These are phyloP conservation scores for Hyaloscypha finlandica DNA, from an alignment of 495 filamentous ascomycete genomes.

Conservation along the genomic window DNA sequence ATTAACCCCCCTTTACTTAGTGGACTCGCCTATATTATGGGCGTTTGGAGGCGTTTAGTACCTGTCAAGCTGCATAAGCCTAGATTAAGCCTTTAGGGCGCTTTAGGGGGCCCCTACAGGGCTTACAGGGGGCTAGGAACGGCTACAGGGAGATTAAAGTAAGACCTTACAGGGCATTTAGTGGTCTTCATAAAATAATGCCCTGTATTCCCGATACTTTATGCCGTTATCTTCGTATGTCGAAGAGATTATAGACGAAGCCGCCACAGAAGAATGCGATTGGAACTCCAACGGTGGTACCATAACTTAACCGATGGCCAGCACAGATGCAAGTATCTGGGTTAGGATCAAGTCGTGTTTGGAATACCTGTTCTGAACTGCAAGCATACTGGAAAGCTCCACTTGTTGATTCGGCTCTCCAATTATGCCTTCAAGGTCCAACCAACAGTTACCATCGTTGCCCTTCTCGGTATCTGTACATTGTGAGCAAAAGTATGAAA, in stretches of 20 bases:
- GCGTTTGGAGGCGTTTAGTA: too few species aligned
- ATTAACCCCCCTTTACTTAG: too few species aligned
- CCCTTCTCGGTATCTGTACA: background rate
- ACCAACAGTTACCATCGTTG: background rate
- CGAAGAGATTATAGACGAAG: conserved; percentile 34
- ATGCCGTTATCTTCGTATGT: conserved; percentile 41
- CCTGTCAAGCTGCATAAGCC: too few species aligned
- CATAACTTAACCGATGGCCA: conserved; percentile 34
- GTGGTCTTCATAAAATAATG: too few species aligned
- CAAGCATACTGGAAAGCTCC: background rate
- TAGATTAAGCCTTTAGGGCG: too few species aligned
- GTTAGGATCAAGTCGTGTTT: background rate
- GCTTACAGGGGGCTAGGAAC: too few species aligned
- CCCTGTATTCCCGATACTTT: too few species aligned
- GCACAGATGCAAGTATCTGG: background rate
- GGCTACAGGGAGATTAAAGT: too few species aligned
- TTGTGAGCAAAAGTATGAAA: background rate
- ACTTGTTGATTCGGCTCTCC: background rate
- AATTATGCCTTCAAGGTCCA: background rate
- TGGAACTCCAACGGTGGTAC: conserved; percentile 46
- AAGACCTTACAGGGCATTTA: too few species aligned
- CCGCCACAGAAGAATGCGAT: conserved; percentile 48
- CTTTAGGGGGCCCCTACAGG: too few species aligned
- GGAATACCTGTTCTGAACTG: background rate
- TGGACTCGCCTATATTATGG: too few species aligned